phyloP scores from a whole-genome alignment of 768 basidiomycete species.

The Boletus rex-veris region DNA sequence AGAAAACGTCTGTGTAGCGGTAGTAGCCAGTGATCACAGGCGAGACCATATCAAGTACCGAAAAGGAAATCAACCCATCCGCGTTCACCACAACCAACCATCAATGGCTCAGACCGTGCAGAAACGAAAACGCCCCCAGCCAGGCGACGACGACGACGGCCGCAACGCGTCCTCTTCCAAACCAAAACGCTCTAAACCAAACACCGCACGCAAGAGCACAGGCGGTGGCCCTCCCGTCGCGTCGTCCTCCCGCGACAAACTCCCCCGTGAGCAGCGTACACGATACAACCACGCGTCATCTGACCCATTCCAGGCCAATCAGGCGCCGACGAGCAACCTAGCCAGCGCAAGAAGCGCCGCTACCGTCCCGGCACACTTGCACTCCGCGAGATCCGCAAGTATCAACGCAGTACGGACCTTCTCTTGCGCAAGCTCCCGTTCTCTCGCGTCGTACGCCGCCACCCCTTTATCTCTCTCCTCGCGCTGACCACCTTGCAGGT shows the following conservation, averaged over 20 bases:
- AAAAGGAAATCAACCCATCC: conserved; percentile 3
- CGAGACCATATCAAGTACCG: conserved; percentile 28
- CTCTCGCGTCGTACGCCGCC: conserved; percentile 73
- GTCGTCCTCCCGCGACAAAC: conserved; percentile 26
- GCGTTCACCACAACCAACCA: not conserved
- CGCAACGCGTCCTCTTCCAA: conserved; percentile 31
- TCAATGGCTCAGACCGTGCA: conserved; percentile 71
- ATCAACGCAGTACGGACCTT: conserved; percentile 90
- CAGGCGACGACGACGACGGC: conserved; percentile 35
- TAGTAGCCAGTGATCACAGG: conserved; percentile 69
- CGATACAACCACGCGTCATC: conserved; percentile 5
- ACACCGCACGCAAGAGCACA: conserved; percentile 84
- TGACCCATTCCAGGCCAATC: conserved; percentile 19
- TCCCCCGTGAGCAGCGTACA: conserved; percentile 21
- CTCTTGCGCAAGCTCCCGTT: conserved; percentile 87
- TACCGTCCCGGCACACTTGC: conserved; percentile 90
- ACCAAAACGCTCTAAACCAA: conserved; percentile 45
- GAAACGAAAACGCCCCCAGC: conserved; percentile 36
- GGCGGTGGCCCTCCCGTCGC: conserved; percentile 48
- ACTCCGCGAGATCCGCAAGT: conserved; percentile 88
- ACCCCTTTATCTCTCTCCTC: not conserved
- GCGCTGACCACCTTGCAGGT: conserved; percentile 52
- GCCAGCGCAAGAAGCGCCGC: conserved; percentile 50
- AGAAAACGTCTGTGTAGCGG: conserved; percentile 83
- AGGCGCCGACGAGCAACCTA: conserved; percentile 23